Evolutionary conservation across 2,329 filamentous ascomycete species (phyloP).

Genomic region (Fusarium sublunatum): DNA sequence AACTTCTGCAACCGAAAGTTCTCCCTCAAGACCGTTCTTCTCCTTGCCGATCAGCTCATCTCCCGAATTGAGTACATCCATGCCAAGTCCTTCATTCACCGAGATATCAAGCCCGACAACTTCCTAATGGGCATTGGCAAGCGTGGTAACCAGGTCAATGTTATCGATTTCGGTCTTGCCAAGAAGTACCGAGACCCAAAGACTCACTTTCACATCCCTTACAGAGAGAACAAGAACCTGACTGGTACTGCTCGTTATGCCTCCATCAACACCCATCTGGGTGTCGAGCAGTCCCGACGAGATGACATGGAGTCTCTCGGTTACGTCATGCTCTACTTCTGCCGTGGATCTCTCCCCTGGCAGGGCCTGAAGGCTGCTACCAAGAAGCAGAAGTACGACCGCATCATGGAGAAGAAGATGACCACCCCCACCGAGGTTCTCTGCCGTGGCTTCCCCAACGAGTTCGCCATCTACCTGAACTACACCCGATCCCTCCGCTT

Average conservation of each 20-base stretch:
- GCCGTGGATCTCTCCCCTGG: conserved; percentile 98
- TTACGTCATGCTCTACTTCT: conserved; percentile 99
- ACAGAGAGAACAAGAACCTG: conserved; percentile 99
- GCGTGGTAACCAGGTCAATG: conserved; percentile 98
- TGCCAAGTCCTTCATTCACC: conserved; percentile 99
- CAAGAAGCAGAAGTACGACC: conserved; percentile 99
- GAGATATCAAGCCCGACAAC: conserved; percentile 99
- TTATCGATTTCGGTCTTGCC: conserved; percentile 98
- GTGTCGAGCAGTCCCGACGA: conserved; percentile 98
- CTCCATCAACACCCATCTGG: conserved; percentile 98
- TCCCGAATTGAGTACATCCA: conserved; percentile 99
- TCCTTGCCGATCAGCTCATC: conserved; percentile 97
- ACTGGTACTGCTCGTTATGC: conserved; percentile 98
- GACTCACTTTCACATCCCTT: conserved; percentile 99
- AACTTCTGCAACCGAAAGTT: conserved; percentile 99
- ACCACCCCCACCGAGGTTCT: conserved; percentile 98
- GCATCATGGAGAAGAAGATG: conserved; percentile 99
- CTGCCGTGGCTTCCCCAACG: conserved; percentile 98
- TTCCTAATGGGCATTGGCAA: conserved; percentile 99
- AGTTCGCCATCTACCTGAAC: conserved; percentile 99
- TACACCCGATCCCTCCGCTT: conserved; percentile 98
- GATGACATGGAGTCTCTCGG: conserved; percentile 99
- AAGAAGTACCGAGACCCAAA: conserved; percentile 99
- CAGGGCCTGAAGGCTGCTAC: conserved; percentile 98
- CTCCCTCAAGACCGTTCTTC: conserved; percentile 96